phyloP scores from a whole-genome alignment of 108 stramenopile genomes.

The Chaetoceros muelleri region DNA sequence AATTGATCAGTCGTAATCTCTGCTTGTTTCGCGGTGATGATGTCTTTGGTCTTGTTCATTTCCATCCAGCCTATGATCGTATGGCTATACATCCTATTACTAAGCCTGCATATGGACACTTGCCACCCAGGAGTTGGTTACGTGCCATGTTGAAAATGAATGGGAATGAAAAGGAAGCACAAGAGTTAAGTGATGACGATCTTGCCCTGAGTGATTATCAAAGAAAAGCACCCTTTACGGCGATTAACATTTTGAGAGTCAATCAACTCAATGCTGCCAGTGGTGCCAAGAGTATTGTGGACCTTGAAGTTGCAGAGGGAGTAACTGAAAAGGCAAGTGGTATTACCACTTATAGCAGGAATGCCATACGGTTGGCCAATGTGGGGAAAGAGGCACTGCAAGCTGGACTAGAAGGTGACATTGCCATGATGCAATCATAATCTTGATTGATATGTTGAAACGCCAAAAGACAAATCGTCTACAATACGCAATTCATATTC shows the following conservation, averaged over 20 bases:
- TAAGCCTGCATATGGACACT: conserved; percentile 44
- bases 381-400: conserved; percentile 31
- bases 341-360: conserved; percentile 29
- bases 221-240: conserved; percentile 56
- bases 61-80: conserved; percentile 57
- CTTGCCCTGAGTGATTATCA: conserved; percentile 44
- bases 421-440: conserved; percentile 13
- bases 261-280: conserved; percentile 28
- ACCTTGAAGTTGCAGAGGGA: conserved; percentile 40
- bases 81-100: conserved; percentile 28
- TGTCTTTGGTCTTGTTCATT: conserved; percentile 44
- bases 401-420: conserved; percentile 29
- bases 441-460: too few relatives aligned
- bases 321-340: conserved; percentile 41
- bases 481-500: too few relatives aligned
- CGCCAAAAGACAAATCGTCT: too few relatives aligned
- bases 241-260: conserved; percentile 48
- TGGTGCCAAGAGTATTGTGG: conserved; percentile 28
- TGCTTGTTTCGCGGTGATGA: conserved; percentile 48
- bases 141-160: conserved; percentile 44
- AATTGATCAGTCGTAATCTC: conserved; percentile 47
- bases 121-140: conserved; percentile 53
- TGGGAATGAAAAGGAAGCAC: conserved; percentile 27
- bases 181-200: conserved; percentile 41
- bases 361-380: conserved; percentile 35